Conservation (phyloP, 139 green algal genomes). For the Chlamydomonas sphaeroides region DNA sequence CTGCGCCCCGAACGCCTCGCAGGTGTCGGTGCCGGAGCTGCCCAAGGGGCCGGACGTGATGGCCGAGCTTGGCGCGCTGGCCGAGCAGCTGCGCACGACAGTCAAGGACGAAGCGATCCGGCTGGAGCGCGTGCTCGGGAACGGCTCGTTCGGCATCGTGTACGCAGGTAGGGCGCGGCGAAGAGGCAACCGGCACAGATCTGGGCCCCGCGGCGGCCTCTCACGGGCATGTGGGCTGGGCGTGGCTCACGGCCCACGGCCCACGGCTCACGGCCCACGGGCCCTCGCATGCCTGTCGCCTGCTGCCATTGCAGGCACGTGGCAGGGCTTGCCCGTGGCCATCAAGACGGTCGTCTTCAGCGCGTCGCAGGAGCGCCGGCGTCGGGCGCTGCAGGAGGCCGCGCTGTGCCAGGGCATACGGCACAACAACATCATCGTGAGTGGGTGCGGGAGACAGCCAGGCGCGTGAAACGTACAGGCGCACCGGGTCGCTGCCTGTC, state of each 20-base stretch:
- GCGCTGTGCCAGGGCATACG: conserved; percentile 42
- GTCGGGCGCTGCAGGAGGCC: conserved; percentile 40
- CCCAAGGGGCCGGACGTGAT: neutral
- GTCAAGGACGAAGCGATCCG: conserved; percentile 25
- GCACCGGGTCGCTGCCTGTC: no score
- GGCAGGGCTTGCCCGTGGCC: conserved; percentile 38
- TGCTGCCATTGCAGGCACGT: conserved; percentile 35
- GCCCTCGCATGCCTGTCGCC: no score
- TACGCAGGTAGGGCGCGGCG: conserved; percentile 1
- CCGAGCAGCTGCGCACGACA: neutral
- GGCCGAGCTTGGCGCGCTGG: conserved; percentile 8
- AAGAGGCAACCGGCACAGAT: no score
- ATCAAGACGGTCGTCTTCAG: conserved; percentile 42
- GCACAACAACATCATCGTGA: conserved; percentile 1
- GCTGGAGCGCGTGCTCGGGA: conserved; percentile 14
- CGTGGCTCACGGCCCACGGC: no score
- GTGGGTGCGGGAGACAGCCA: no score
- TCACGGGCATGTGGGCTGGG: no score
- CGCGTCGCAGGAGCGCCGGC: neutral
- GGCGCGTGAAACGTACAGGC: no score
- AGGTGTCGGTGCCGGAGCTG: no score
- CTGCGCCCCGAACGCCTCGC: no score
- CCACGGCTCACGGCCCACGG: no score
- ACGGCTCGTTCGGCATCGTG: conserved; percentile 25
- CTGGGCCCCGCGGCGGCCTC: no score